Evolutionary conservation across 192 early-diverging fungal genomes (phyloP), one percentile per base, ranked within the genome.

Genomic region (Podila epigama): DNA sequence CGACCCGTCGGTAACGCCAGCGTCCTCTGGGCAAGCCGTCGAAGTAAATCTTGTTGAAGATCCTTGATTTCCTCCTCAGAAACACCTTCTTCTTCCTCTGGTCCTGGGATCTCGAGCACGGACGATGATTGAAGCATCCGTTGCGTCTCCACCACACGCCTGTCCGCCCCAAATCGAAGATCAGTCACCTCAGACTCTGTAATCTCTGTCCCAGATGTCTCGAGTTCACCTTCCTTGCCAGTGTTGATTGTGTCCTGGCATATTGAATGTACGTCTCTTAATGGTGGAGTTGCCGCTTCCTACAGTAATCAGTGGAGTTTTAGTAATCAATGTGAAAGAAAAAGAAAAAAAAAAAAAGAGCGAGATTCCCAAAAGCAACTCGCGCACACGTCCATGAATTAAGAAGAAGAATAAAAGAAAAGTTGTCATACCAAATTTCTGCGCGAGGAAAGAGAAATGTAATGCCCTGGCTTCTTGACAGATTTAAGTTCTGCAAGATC

Each of bases 1-100:
- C 89, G 75, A 6, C 92, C 94, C 1, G 86, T 35, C 4, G 92
- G 83, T 6, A 92, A 79, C 15, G 95, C 86, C 7, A 93, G 68
- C 3, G 88, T 88, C 39, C 93, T 79, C 18, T 60, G 42, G 18
- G 69, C 69, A 8, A 77, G 41, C 31, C 63, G 58, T 10, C 53
- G 54, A 20, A 77, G 66, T 36, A 42, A 16, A 5, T 63, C 78
- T 15, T 63, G 64, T 11, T 70, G 68, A 1, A 35, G 1, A 16
- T 48, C 36, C 22, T 51, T 29, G 12, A 69, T 41, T 25, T 79
- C 81, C 13, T 83, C 81, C 28, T 63, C 68, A 51, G 35, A 70
- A 28, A 84, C 58, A 32, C n/a, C n/a, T n/a, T 72, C 63, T n/a
- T 42, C 48, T 34, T 63, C 20, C 15, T 60, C 58, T 22, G 60